These are phyloP conservation scores for Parachlorella kessleri DNA, from an alignment of 139 green algal genomes.

Conservation along the genomic window DNA sequence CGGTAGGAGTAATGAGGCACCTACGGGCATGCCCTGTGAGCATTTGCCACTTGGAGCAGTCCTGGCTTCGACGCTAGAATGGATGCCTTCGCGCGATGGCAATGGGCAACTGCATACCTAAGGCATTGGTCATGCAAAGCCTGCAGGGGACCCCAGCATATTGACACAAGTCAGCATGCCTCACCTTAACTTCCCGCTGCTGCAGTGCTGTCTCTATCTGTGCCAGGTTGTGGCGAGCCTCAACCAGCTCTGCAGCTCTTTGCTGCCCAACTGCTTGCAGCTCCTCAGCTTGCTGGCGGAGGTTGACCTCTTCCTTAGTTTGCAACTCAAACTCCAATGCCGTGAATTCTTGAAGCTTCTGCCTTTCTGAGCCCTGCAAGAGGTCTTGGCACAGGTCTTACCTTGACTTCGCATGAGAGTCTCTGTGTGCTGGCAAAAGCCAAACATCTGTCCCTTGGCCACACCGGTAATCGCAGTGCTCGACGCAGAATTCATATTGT, in stretches of 20 bases:
- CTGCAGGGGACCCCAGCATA: not conserved
- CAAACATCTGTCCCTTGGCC: not conserved
- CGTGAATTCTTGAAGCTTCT: not conserved
- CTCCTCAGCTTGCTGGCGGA: not conserved
- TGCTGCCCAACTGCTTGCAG: not conserved
- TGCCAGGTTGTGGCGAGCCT: slow-evolving; percentile 21
- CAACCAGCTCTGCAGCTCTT: slow-evolving; percentile 16
- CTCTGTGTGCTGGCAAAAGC: not conserved
- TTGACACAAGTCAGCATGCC: not conserved
- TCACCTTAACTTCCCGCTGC: slow-evolving; percentile 14
- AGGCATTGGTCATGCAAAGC: not conserved
- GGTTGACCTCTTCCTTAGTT: not conserved
- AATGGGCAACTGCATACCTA: not conserved
- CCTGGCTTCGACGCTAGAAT: not conserved
- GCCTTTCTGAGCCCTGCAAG: not conserved
- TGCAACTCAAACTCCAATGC: slow-evolving; percentile 8
- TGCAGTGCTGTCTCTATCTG: slow-evolving; percentile 31
- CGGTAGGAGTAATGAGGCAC: too few relatives aligned
- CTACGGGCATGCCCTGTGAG: not conserved
- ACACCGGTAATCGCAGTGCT: not conserved
- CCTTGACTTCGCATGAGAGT: not conserved
- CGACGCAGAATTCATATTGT: not conserved
- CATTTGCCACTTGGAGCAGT: not conserved
- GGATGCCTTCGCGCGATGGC: not conserved
- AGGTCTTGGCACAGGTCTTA: not conserved